Evolutionary conservation across 768 basidiomycete genomes (phyloP), one percentile per base, ranked within the genome.

Genomic region (Boletus tomentosulus): DNA sequence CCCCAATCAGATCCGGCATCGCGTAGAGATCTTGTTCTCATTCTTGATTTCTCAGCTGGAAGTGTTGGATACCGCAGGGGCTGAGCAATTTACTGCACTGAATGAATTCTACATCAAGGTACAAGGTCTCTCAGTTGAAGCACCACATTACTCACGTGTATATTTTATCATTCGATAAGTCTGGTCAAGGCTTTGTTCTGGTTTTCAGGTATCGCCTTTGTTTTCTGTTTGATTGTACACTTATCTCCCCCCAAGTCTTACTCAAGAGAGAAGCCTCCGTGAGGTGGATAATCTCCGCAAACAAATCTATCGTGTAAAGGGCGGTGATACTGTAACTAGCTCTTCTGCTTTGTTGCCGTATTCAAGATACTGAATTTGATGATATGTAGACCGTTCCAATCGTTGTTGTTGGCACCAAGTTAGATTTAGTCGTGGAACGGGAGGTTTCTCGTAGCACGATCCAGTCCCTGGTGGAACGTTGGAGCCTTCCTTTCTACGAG

Each of bases 101-200:
- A 89, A 88, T 58, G 89, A 92, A 70, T 74, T 86, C 9, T 90
- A 90, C 64, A 90, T 92, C 66, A 84, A 88, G 79, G 88, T 87
- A 55, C 38, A 13, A 24, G 42, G 8, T 51, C 10, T 37, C 44
- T 34, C 46, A 7, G 2, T 16, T 11, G 39, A 48, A 22, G n/a
- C 12, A n/a, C 4, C 25, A 8, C 16, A 9, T 24, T n/a, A 35
- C 42, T 57, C 16, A 51, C 33, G 24, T 25, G 24, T 31, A 33
- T 57, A n/a, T 35, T 22, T 45, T 31, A 15, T 34, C 9, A 1
- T 35, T 15, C 11, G 7, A 12, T 34, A 59, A 89, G 84, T 79
- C 82, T 35, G 85, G 85, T 25, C 76, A 76, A n/a, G 89, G 88
- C 12, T 91, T 90, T 65, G 75, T 91, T n/a, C 74, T 91, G 35